These are phyloP conservation scores for Sphagnum fallax DNA, from an alignment of 228 moss, liverwort and hornwort species.

Conservation along the genomic window DNA sequence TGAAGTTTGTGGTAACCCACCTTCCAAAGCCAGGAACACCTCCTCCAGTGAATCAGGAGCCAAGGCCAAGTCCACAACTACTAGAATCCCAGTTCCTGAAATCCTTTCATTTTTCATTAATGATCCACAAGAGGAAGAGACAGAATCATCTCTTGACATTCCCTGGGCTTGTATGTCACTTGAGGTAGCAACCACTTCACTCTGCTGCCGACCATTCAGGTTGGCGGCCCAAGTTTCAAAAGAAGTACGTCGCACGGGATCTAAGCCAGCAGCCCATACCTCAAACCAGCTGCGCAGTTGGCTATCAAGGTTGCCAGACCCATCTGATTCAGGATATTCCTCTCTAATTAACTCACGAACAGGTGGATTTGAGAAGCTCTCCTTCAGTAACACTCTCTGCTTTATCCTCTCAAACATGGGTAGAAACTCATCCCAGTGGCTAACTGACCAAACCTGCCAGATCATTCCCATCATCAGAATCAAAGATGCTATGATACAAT, in stretches of 20 bases:
- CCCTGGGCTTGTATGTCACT: background rate
- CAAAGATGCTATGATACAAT: background rate
- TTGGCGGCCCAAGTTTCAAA: too few relatives aligned
- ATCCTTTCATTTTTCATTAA: slow-evolving; percentile 3
- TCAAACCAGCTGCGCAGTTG: slow-evolving; percentile 3
- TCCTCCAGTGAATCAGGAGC: slow-evolving; percentile 17
- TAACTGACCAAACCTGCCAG: slow-evolving; percentile 29
- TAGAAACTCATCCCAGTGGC: slow-evolving; percentile 33
- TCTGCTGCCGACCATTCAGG: background rate
- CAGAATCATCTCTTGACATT: too few relatives aligned
- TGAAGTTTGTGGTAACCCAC: slow-evolving; percentile 15
- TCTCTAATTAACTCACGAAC: background rate
- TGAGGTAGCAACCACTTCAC: background rate
- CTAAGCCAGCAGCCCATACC: slow-evolving; percentile 21
- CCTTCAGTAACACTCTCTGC: slow-evolving; percentile 37
- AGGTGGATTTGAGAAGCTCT: slow-evolving; percentile 10
- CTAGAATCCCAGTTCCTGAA: slow-evolving; percentile 20
- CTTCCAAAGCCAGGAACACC: slow-evolving; percentile 18
- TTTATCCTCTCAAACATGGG: slow-evolving; percentile 41
- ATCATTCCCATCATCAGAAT: background rate
- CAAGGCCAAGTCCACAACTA: slow-evolving; percentile 37
- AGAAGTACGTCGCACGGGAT: background rate
- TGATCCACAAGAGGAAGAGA: too few relatives aligned
- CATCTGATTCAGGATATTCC: background rate
- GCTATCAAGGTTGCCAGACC: background rate